Evolutionary conservation across 177 flowering plant genomes (phyloP).

Genomic region (Vitis hybrid): DNA sequence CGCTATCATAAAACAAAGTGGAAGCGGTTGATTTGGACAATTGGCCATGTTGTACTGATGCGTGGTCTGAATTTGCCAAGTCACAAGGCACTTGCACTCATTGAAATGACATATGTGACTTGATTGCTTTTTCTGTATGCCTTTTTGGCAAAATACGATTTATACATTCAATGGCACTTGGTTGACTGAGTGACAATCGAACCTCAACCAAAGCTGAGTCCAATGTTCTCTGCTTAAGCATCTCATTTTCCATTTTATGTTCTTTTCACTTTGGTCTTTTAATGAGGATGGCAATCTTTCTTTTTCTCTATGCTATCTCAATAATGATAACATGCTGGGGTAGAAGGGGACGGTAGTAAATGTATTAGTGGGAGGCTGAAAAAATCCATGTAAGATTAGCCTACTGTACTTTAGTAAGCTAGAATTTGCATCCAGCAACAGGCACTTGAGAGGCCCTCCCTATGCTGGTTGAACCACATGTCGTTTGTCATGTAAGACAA

Average conservation of each 20-base stretch:
- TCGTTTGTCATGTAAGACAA: neutral
- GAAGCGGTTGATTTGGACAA: conserved; percentile 19
- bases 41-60: conserved; percentile 25
- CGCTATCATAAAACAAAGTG: conserved; percentile 15
- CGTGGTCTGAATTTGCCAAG: conserved; percentile 29
- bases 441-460: too few species aligned
- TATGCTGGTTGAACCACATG: neutral
- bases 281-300: conserved; percentile 5
- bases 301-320: conserved; percentile 6
- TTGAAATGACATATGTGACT: conserved; percentile 13
- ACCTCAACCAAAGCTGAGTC: conserved; percentile 28
- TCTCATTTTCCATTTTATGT: conserved; percentile 33
- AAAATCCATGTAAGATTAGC: too few species aligned
- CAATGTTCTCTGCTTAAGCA: conserved; percentile 43
- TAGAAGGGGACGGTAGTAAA: conserved; percentile 2
- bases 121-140: conserved; percentile 12
- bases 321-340: conserved; percentile 6
- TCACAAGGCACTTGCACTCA: conserved; percentile 33
- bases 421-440: too few species aligned
- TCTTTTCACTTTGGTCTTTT: conserved; percentile 20
- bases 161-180: conserved; percentile 26
- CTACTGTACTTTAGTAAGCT: too few species aligned
- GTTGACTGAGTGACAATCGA: conserved; percentile 29
- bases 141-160: conserved; percentile 13
- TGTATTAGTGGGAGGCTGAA: neutral